Evolutionary conservation across 1,284 basidiomycete species (phyloP), one percentile per base, ranked within the genome.

Genomic region (Fomitopsis palustris): DNA sequence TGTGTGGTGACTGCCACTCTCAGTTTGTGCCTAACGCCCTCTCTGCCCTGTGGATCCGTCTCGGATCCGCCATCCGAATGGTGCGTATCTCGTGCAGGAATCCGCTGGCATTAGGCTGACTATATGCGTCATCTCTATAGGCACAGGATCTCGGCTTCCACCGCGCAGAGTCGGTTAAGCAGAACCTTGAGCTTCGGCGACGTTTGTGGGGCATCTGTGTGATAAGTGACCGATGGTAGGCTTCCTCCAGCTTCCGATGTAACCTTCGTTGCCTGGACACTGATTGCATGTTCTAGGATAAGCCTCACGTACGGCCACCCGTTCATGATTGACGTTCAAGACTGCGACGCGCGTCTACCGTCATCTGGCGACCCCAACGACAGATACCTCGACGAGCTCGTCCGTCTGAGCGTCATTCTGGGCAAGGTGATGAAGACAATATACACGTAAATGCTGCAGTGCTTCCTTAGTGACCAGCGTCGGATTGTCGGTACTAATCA

Each of bases 61-160:
- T 90, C 38, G 90, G 90, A 39, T 80, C 83, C 23, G 92, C 92
- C 4, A 89, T 95, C 61, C 83, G 93, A 62, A 95, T 96, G 94
- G 90, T 90, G 57, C 67, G 83, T 72, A 27, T 55, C 31, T 62
- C 59, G 51, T 29, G n/a, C 19, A n/a, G 7, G 49, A 35, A 23
- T 10, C 17, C 12, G 25, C n/a, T 29, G 16, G 33, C 19, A 17
- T 17, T 23, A 21, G 6, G 31, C 54, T 62, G 54, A 62, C 52
- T 56, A 37, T 69, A 45, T 61, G 64, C 57, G 65, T 60, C 47
- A 52, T 62, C 52, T 57, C 55, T 63, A 16, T 63, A 92, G 92
- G 95, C 94, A 1, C 95, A 98, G 76, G 94, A 96, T 71, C 80
- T 98, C 17, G 95, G 95, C 3, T 76, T 97, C 56, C 95, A 97